These are phyloP conservation scores for Malassezia vespertilionis DNA, from an alignment of 1,284 basidiomycete species.

Conservation along the genomic window DNA sequence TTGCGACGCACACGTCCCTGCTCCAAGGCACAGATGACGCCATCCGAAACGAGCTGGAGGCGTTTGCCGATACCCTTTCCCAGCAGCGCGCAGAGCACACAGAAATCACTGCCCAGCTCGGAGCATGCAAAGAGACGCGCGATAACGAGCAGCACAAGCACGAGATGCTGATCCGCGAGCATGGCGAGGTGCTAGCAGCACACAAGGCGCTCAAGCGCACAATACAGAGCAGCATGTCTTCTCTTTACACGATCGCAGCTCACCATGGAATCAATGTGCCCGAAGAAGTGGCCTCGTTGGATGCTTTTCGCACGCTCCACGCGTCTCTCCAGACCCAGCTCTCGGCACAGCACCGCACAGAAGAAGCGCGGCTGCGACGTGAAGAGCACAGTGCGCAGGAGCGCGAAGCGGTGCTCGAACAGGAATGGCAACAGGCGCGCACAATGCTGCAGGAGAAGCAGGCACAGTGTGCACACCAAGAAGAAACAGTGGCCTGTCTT, in stretches of 20 bases:
- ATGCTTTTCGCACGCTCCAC: background rate
- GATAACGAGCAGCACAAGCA: constrained; percentile 1
- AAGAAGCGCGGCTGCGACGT: background rate
- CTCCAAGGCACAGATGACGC: constrained; percentile 53
- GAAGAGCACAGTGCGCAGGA: background rate
- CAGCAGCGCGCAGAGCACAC: background rate
- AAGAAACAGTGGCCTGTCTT: background rate
- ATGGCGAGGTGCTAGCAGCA: constrained; percentile 9
- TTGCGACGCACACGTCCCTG: constrained; percentile 55
- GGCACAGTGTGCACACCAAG: background rate
- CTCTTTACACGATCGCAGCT: background rate
- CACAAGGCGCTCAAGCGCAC: constrained; percentile 24
- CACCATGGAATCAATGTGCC: background rate
- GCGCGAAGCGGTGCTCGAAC: constrained; percentile 1
- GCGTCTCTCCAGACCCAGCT: background rate
- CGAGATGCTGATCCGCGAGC: constrained; percentile 7
- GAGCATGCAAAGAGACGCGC: background rate
- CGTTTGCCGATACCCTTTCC: constrained; percentile 24
- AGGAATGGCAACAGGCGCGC: background rate
- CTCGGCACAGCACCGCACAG: background rate
- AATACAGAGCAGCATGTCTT: too few species aligned
- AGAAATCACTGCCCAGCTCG: background rate
- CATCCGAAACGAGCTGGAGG: constrained; percentile 23
- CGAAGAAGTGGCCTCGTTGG: background rate
- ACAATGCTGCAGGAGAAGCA: background rate